Evolutionary conservation across 768 basidiomycete species (phyloP), one percentile per base, ranked within the genome.

Genomic region (Agaricus blazei): DNA sequence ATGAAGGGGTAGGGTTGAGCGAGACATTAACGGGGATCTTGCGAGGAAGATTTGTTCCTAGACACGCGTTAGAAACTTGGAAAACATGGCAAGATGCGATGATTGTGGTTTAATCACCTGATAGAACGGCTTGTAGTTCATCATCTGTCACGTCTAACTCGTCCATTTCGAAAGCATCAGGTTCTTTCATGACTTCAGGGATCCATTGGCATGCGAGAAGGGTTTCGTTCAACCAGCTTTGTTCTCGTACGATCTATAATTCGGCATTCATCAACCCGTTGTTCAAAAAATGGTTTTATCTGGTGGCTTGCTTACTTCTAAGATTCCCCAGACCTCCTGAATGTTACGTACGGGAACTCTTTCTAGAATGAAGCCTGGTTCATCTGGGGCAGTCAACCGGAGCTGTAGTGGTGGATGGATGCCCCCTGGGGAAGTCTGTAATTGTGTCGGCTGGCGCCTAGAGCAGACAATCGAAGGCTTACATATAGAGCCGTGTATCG

Each of bases 201-300:
- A 68, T 67, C 90, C 90, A 93, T 11, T 78, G 68, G 44, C 80
- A 82, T 44, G 78, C 75, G 3, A 71, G 62, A 23, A 93, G 67
- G n/a, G 77, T 76, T 62, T 87, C 87, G 63, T 92, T 93, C 15
- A 92, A 63, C 90, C 90, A 93, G 62, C 85, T 88, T 68, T 92
- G 90, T 58, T 92, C 90, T 56, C 80, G 77, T 4, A 92, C 87
- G 62, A 93, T 78, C 85, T 88, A 41, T 3, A 28, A 19, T n/a
- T 24, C 5, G 23, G 34, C 53, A 38, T 48, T 34, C 27, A 48
- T 52, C 3, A 31, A 28, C 19, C 27, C 24, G 31, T 6, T 23
- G 15, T 19, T 19, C 19, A 19, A 4, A 8, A 3, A 28, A 7
- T n/a, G 19, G 36, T 4, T 44, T 34, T 24, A 23, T 28, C n/a